phyloP scores from a whole-genome alignment of 1,284 basidiomycete species.

The Jaminaea rosea region DNA sequence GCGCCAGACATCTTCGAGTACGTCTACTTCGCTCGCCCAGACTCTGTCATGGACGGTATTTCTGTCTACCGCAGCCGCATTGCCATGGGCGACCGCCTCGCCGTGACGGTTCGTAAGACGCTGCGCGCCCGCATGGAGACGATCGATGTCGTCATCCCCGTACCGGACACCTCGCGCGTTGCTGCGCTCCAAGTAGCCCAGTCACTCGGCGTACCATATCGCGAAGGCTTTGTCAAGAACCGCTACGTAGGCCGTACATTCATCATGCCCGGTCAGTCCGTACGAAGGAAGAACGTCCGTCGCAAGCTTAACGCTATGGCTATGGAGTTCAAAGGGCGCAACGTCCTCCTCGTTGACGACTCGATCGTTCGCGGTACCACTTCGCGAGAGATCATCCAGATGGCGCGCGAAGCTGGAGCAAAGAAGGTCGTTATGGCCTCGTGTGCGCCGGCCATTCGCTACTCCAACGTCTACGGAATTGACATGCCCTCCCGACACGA shows the following conservation, averaged over 20 bases:
- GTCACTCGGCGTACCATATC: constrained; percentile 78
- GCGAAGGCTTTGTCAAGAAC: constrained; percentile 98
- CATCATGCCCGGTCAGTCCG: constrained; percentile 90
- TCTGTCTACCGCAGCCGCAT: constrained; percentile 95
- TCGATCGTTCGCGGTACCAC: constrained; percentile 98
- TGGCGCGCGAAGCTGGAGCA: constrained; percentile 99
- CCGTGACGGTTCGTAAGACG: constrained; percentile 71
- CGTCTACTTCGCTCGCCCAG: constrained; percentile 96
- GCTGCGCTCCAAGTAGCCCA: constrained; percentile 93
- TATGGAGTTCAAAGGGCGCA: constrained; percentile 87
- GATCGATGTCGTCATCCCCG: constrained; percentile 79
- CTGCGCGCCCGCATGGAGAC: constrained; percentile 55
- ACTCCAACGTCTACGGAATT: constrained; percentile 96
- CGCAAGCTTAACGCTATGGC: constrained; percentile 98
- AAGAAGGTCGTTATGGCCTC: constrained; percentile 93
- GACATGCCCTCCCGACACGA: constrained; percentile 96
- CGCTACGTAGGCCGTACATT: constrained; percentile 96
- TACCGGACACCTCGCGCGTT: constrained; percentile 92
- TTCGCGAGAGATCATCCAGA: constrained; percentile 96
- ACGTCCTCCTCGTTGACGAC: constrained; percentile 92
- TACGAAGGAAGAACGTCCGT: constrained; percentile 84
- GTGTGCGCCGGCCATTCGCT: constrained; percentile 90
- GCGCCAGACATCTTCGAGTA: constrained; percentile 97
- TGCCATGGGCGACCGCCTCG: constrained; percentile 97
- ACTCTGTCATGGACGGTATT: constrained; percentile 93